A percentile compares a stretch with the other conserved stretches of the same genome.
These are phyloP conservation scores for Macadamia integrifolia DNA, from an alignment of 164 flowering plant species.

Conservation along the genomic window DNA sequence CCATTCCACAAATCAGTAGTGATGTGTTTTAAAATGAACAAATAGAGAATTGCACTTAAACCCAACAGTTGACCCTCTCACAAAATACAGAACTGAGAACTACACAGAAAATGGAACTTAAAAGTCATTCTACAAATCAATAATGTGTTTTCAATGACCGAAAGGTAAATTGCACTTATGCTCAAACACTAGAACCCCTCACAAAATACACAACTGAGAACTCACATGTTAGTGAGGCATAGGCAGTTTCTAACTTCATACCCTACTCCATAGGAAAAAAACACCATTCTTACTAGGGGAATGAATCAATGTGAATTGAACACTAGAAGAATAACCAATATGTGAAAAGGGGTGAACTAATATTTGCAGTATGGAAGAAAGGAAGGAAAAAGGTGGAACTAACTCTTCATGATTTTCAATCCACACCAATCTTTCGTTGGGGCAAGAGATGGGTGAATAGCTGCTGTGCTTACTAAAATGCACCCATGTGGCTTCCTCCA, in stretches of 20 bases:
- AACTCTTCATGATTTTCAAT: slow-evolving; percentile 8
- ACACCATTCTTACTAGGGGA: neutral
- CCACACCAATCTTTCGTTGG: slow-evolving; percentile 1
- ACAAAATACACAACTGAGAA: slow-evolving; percentile 1
- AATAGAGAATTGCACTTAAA: too few species aligned
- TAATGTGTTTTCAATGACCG: too few species aligned
- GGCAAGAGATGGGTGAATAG: neutral
- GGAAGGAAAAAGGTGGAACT: neutral
- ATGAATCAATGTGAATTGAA: slow-evolving; percentile 13
- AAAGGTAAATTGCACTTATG: too few species aligned
- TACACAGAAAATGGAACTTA: too few species aligned
- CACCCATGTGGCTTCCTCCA: neutral
- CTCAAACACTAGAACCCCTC: slow-evolving; percentile 14
- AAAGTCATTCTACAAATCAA: too few species aligned
- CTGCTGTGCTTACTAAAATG: neutral
- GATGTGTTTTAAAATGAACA: too few species aligned
- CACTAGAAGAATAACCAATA: slow-evolving; percentile 15
- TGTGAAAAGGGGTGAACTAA: slow-evolving; percentile 1
- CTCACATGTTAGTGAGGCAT: neutral
- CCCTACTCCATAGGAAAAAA: neutral
- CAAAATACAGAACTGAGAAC: too few species aligned
- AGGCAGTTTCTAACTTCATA: neutral
- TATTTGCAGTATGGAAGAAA: neutral
- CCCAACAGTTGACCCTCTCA: too few species aligned
- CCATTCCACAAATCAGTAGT: too few species aligned